A percentile compares a stretch with the other conserved stretches of the same genome.
These are phyloP conservation scores for Biscogniauxia marginata DNA, from an alignment of 2,329 filamentous ascomycete species.

Conservation along the genomic window DNA sequence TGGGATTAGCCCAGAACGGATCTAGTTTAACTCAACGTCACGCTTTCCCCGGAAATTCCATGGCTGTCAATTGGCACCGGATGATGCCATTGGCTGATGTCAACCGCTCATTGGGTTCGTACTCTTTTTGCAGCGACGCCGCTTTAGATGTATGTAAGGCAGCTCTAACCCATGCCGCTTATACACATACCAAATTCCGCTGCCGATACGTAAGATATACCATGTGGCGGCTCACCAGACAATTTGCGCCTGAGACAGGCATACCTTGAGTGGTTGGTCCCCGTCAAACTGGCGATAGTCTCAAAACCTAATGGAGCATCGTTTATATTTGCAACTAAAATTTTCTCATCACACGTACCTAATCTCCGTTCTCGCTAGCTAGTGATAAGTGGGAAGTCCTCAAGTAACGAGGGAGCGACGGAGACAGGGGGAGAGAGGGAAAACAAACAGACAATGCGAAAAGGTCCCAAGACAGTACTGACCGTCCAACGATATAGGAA, in stretches of 20 bases:
- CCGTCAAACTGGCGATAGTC: background rate
- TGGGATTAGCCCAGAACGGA: conserved; percentile 14
- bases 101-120: background rate
- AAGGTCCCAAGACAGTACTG: conserved; percentile 23
- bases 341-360: conserved; percentile 22
- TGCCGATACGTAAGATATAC: conserved; percentile 3
- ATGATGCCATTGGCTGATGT: conserved; percentile 6
- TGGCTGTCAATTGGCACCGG: conserved; percentile 17
- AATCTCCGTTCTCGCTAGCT: conserved; percentile 16
- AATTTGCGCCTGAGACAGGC: background rate
- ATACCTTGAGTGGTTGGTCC: conserved; percentile 1
- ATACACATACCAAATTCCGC: conserved; percentile 15
- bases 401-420: background rate
- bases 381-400: conserved; percentile 10
- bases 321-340: conserved; percentile 26
- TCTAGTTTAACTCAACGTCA: conserved; percentile 27
- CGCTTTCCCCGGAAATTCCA: conserved; percentile 12
- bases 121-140: conserved; percentile 3
- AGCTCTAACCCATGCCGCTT: conserved; percentile 4
- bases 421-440: conserved; percentile 4
- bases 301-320: conserved; percentile 10
- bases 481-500: conserved; percentile 23
- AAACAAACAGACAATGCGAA: conserved; percentile 25
- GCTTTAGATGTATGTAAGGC: conserved; percentile 8
- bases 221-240: background rate